Conservation (phyloP, 192 early-diverging fungal genomes). For the Pilobolus umbonatus region DNA sequence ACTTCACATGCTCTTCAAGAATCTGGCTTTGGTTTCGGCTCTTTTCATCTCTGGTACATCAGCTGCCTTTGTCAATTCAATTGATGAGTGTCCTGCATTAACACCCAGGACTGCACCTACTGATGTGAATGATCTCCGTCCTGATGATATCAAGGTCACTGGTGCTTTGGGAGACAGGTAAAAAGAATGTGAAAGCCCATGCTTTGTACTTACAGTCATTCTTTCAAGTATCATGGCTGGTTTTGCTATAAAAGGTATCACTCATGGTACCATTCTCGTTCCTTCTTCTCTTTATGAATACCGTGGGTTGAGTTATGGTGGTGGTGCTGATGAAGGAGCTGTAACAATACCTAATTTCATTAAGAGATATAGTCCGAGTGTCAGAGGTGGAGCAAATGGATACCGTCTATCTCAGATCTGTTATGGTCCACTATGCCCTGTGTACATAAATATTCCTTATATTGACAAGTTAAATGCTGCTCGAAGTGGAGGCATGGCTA, state of each 20-base stretch:
- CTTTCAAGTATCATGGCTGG: constrained; percentile 47
- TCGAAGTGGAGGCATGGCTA: constrained; percentile 41
- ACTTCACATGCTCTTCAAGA: too few species aligned
- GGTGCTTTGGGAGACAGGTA: constrained; percentile 51
- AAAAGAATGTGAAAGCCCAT: background rate
- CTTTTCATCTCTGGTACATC: background rate
- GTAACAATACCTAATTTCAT: constrained; percentile 45
- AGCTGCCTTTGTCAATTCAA: background rate
- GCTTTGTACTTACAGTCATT: too few species aligned
- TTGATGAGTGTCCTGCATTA: constrained; percentile 39
- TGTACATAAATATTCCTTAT: constrained; percentile 23
- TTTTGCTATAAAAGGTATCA: constrained; percentile 43
- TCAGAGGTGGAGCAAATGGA: constrained; percentile 39
- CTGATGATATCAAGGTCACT: constrained; percentile 51
- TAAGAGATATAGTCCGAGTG: constrained; percentile 30
- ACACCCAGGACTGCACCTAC: constrained; percentile 21
- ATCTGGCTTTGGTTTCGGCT: too few species aligned
- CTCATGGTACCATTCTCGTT: constrained; percentile 6
- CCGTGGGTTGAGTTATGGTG: constrained; percentile 47
- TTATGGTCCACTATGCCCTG: background rate
- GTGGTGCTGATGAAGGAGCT: constrained; percentile 44
- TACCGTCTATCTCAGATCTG: constrained; percentile 30
- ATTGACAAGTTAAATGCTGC: constrained; percentile 45
- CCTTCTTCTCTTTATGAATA: constrained; percentile 14
- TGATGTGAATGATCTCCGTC: constrained; percentile 44